Evolutionary conservation across 768 basidiomycete species (phyloP), one percentile per base, ranked within the genome.

Genomic region (Imleria badia): DNA sequence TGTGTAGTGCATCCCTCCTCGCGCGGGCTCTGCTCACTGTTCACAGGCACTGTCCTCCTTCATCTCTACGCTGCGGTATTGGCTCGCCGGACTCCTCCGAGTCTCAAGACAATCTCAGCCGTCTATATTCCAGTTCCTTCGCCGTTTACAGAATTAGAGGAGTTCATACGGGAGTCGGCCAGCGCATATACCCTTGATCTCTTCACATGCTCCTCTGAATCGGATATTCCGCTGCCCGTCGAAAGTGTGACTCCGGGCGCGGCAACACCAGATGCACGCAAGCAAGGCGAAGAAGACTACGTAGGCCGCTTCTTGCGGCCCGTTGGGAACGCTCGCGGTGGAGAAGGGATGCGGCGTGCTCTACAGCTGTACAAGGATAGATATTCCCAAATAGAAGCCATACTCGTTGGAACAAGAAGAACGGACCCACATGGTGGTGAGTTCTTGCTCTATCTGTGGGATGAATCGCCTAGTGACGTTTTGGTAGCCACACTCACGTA

Each of bases 381-480:
- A 39, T 83, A 83, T 64, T 85, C 84, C 12, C 73, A 83, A 17
- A 83, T 95, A 45, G 80, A 80, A 42, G 94, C 90, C 4, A 89
- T 98, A 20, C 69, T 99, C 17, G 83, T 99, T 41, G 97, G 97
- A 6, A 98, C 93, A 5, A 76, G 97, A 54, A 75, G 91, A 59
- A 79, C 83, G 10, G 97, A 99, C 74, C 97, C 97, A 9, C 93
- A 98, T 71, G 94, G 96, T 68, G 89, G 96, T 94, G 62, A 67
- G 85, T 75, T 3, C n/a, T 20, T n/a, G 53, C 20, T 20, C 38
- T 15, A 30, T 46, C 30, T 30, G 22, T 20, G 13, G 19, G 34
- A 22, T 19, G 48, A 41, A 13, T 35, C 29, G 22, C 14, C 3
- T 7, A 33, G 29, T 59, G 6, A 65, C 23, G 11, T 26, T 19